Evolutionary conservation across 2,329 filamentous ascomycete genomes (phyloP).

Genomic region (Colletotrichum tanaceti): DNA sequence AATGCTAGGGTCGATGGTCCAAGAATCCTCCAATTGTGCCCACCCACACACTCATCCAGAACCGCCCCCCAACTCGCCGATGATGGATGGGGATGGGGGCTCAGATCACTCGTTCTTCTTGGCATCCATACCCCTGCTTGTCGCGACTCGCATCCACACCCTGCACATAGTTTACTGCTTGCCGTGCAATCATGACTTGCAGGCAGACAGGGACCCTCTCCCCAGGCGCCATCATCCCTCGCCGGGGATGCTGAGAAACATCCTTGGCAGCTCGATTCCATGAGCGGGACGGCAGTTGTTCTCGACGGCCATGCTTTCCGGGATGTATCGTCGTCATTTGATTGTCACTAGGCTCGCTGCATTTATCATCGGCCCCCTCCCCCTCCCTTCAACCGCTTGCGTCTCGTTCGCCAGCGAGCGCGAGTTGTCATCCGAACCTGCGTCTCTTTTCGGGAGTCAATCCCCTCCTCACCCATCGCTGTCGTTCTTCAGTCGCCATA

Average conservation of each 20-base stretch:
- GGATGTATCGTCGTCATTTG: constrained; percentile 19
- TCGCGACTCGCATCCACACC: too few species aligned
- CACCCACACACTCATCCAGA: constrained; percentile 22
- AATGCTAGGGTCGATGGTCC: constrained; percentile 10
- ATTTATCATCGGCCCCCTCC: constrained; percentile 16
- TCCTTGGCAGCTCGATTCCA: background rate
- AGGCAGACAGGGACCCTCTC: constrained; percentile 13
- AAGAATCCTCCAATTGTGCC: constrained; percentile 22
- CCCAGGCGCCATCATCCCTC: constrained; percentile 21
- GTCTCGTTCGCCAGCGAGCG: too few species aligned
- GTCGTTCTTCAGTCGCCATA: background rate
- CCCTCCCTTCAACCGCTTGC: background rate
- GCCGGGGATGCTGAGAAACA: background rate
- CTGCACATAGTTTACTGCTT: too few species aligned
- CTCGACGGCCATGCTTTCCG: background rate
- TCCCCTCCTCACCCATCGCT: background rate
- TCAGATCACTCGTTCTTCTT: constrained; percentile 12
- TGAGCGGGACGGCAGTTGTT: background rate
- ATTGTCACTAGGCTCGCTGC: constrained; percentile 9
- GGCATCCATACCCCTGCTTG: constrained; percentile 27
- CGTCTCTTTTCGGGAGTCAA: background rate
- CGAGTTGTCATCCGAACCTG: constrained; percentile 3
- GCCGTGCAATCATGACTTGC: constrained; percentile 27
- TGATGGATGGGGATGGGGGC: background rate
- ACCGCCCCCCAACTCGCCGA: background rate